Evolutionary conservation across 2,329 filamentous ascomycete genomes (phyloP), one percentile per base, ranked within the genome.

Genomic region (Arthrinium phaeospermum): DNA sequence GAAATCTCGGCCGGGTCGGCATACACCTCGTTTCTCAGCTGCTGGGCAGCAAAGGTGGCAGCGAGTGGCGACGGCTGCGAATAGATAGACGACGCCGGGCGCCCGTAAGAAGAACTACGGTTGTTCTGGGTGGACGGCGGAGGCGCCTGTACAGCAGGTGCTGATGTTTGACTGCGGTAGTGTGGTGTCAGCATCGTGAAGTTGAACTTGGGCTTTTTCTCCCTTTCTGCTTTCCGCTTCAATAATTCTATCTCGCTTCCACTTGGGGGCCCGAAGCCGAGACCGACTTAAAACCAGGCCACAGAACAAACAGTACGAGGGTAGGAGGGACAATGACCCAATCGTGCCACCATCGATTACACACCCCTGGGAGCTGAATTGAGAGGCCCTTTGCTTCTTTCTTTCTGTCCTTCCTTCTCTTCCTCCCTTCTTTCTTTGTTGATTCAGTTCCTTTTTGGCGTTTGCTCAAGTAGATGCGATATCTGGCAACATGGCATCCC

Each of bases 11-110:
- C 53, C 19, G 53, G 53, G 78, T 83, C 78, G 71, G 79, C 78
- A 70, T 70, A 69, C 68, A 75, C 73, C 64, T 77, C 71, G 69
- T 75, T 76, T 69, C 79, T 73, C n/a, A 78, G 69, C 46, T 81
- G 78, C 24, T 75, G 77, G 24, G 78, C 74, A 12, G 80, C 78
- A 71, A 83, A 82, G 61, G 75, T 77, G 19, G 81, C 76, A 14
- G 78, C 79, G 41, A 79, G 78, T 19, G 86, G 85, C 73, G 85
- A 89, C 64, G 84, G 86, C 79, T 89, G 86, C 67, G 90, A 90
- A 79, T 93, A 92, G 67, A 91, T 76, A 22, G 91, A 92, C 45
- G 91, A 92, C 8, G 84, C 75, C n/a, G 87, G 86, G 53, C 87
- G 86, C 10, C 57, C 57, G 34, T n/a, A 41, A 12, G 57, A 12